Conservation (phyloP, 2,329 filamentous ascomycete species). For the Didymella arachidicola region DNA sequence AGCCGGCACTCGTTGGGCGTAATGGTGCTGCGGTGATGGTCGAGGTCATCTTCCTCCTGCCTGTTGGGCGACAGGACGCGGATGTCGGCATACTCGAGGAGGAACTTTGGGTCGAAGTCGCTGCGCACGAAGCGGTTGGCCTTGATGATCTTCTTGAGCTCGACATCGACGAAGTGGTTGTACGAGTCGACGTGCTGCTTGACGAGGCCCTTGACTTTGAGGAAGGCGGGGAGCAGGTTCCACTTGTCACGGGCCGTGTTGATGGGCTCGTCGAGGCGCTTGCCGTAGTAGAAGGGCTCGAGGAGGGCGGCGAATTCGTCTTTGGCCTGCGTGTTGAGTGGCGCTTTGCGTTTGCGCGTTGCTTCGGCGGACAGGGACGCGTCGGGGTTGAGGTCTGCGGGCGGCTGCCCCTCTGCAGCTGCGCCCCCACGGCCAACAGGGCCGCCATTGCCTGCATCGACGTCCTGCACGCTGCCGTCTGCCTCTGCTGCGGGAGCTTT, state of each 20-base stretch:
- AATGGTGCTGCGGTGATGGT: slow-evolving; percentile 61
- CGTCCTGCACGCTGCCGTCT: slow-evolving; percentile 22
- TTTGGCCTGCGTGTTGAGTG: slow-evolving; percentile 43
- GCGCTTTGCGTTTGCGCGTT: slow-evolving; percentile 40
- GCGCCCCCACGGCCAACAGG: slow-evolving; percentile 9
- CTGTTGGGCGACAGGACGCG: slow-evolving; percentile 83
- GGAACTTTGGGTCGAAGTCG: slow-evolving; percentile 92
- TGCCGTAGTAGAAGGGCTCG: slow-evolving; percentile 74
- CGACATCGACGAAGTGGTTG: slow-evolving; percentile 96
- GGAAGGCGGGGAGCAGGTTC: slow-evolving; percentile 94
- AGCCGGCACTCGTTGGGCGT: slow-evolving; percentile 96
- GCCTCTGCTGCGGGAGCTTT: slow-evolving; percentile 31
- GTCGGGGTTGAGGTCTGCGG: slow-evolving; percentile 27
- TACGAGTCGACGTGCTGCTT: slow-evolving; percentile 99
- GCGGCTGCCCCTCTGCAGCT: slow-evolving; percentile 14
- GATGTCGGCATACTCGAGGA: slow-evolving; percentile 90
- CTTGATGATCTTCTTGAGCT: slow-evolving; percentile 95
- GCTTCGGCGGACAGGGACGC: slow-evolving; percentile 36
- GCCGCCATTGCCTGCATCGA: slow-evolving; percentile 10
- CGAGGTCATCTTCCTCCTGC: slow-evolving; percentile 73
- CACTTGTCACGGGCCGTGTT: slow-evolving; percentile 86
- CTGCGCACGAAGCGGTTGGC: slow-evolving; percentile 88
- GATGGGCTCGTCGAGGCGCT: slow-evolving; percentile 72
- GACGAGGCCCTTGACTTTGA: slow-evolving; percentile 95
- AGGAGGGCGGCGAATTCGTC: slow-evolving; percentile 69